These are phyloP conservation scores for Geum urbanum DNA, from an alignment of 306 rosid genomes.

Conservation along the genomic window DNA sequence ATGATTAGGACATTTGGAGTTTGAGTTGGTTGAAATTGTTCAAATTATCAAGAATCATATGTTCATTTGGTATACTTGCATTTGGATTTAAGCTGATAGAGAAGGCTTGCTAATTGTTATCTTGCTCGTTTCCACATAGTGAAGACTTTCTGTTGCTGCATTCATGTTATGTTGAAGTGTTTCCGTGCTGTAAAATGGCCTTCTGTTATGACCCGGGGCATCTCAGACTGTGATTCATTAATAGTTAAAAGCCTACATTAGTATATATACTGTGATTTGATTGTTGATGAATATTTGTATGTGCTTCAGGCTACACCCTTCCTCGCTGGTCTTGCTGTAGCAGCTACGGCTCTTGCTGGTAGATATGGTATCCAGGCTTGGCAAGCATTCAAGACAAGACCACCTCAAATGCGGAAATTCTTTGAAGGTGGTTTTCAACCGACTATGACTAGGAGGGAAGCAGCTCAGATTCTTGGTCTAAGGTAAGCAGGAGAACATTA, in stretches of 20 bases:
- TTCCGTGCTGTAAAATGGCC: neutral
- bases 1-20: neutral
- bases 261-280: too few species aligned
- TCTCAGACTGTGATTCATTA: too few species aligned
- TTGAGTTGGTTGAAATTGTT: neutral
- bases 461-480: constrained; percentile 69
- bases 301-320: constrained; percentile 62
- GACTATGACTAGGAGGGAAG: constrained; percentile 66
- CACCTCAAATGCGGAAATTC: constrained; percentile 52
- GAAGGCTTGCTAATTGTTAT: neutral
- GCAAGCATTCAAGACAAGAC: constrained; percentile 65
- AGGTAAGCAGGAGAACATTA: constrained; percentile 39
- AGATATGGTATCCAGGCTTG: constrained; percentile 63
- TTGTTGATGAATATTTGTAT: constrained; percentile 18
- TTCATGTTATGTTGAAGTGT: neutral
- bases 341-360: constrained; percentile 66
- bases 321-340: constrained; percentile 67
- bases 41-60: too few species aligned
- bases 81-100: neutral
- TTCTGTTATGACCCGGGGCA: neutral
- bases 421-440: constrained; percentile 73
- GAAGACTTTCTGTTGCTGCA: too few species aligned
- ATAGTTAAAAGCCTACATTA: too few species aligned
- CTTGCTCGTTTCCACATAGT: neutral
- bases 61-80: neutral